Conservation (phyloP, 306 rosid species). For the Sophora flavescens region DNA sequence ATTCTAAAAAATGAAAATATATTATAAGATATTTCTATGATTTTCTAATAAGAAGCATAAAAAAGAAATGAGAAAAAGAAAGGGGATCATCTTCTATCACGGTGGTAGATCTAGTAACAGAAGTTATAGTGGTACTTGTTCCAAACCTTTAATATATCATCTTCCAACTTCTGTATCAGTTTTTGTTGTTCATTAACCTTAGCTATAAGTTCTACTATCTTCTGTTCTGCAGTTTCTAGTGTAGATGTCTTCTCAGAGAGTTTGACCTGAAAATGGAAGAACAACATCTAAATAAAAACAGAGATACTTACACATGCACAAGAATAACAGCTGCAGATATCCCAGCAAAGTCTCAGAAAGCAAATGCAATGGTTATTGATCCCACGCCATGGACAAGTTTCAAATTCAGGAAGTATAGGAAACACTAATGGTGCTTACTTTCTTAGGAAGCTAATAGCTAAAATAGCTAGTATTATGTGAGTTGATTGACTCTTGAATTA, state of each 20-base stretch:
- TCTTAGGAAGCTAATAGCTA: constrained; percentile 16
- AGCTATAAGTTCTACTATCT: constrained; percentile 66
- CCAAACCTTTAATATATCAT: constrained; percentile 91
- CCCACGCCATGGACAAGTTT: constrained; percentile 28
- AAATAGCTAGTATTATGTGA: constrained; percentile 30
- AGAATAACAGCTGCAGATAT: constrained; percentile 18
- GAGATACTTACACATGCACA: constrained; percentile 19
- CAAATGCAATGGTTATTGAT: constrained; percentile 17
- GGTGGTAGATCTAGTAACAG: constrained; percentile 21
- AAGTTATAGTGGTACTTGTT: constrained; percentile 33
- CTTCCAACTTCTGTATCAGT: constrained; percentile 94
- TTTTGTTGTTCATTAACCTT: constrained; percentile 83
- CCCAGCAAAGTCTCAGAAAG: constrained; percentile 3
- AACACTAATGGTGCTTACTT: constrained; percentile 3
- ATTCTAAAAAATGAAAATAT: no score
- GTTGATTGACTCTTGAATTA: constrained; percentile 7
- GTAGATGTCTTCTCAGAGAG: constrained; percentile 76
- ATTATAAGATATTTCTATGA: no score
- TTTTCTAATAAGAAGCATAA: no score
- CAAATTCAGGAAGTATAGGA: constrained; percentile 29
- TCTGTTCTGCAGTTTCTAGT: constrained; percentile 79
- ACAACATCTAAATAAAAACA: constrained; percentile 41
- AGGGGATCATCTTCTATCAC: constrained; percentile 14
- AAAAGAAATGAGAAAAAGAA: not conserved
- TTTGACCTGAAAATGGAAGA: constrained; percentile 65